A percentile compares a stretch with the other conserved stretches of the same genome.
phyloP scores from a whole-genome alignment of 306 rosid species.

The Acacia confusa region DNA sequence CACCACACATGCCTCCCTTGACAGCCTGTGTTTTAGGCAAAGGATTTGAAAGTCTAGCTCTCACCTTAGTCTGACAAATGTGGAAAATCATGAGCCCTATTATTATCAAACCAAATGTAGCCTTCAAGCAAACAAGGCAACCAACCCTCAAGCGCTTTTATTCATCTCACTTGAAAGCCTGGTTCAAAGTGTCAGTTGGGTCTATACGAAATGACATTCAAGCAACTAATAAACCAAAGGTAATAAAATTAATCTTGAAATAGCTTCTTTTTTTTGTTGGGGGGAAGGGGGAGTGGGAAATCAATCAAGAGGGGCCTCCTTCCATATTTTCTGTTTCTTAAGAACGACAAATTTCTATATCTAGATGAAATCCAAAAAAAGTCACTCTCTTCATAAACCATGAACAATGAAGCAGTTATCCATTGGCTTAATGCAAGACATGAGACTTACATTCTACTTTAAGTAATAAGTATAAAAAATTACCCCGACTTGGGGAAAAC shows the following conservation, averaged over 20 bases:
- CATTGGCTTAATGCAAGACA: neutral
- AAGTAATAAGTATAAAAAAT: conserved; percentile 5
- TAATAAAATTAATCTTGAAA: conserved; percentile 6
- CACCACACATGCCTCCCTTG: conserved; percentile 84
- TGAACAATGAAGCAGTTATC: neutral
- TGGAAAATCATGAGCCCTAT: conserved; percentile 19
- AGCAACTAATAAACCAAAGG: neutral
- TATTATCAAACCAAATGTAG: neutral
- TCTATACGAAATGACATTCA: neutral
- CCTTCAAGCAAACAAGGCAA: conserved; percentile 12
- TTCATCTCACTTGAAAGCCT: neutral
- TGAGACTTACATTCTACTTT: neutral
- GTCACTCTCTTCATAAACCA: neutral
- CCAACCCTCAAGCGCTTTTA: neutral
- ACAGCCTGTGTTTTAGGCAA: conserved; percentile 82
- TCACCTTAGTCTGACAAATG: conserved; percentile 59
- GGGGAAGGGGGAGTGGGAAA: too few species aligned
- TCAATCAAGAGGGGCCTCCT: conserved; percentile 10
- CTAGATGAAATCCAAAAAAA: neutral
- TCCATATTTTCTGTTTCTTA: neutral
- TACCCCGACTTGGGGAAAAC: conserved; percentile 15
- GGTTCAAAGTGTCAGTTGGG: neutral
- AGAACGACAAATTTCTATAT: neutral
- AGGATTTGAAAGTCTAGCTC: conserved; percentile 92
- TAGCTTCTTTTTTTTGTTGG: too few species aligned